Percentiles rank a stretch among this genome's conserved stretches.
Conservation (phyloP, 768 basidiomycete genomes). For the Gelatoporia subvermispora region DNA sequence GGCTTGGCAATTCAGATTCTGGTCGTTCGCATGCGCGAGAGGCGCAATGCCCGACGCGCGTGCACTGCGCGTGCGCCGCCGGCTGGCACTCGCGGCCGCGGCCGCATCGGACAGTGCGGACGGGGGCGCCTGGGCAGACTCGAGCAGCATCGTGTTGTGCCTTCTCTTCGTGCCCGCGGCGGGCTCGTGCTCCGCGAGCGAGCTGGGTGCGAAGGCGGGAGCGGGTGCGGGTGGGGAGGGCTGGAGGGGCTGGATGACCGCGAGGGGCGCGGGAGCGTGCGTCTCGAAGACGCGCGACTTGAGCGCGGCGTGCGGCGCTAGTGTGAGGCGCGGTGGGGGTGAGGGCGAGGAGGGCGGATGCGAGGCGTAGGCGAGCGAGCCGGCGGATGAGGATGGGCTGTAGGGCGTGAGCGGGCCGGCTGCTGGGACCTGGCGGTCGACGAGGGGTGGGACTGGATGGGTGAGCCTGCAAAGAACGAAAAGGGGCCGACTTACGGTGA, state of each 20-base stretch:
- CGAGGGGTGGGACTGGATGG: not conserved
- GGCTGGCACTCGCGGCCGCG: constrained; percentile 34
- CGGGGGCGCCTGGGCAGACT: constrained; percentile 37
- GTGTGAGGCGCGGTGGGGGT: constrained; percentile 10
- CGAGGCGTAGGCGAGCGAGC: constrained; percentile 8
- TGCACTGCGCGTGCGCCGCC: constrained; percentile 54
- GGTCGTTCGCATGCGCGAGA: constrained; percentile 30
- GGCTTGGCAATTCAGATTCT: constrained; percentile 21
- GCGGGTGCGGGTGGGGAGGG: constrained; percentile 1
- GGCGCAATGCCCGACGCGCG: constrained; percentile 30
- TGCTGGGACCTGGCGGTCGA: constrained; percentile 25
- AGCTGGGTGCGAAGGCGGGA: constrained; percentile 12
- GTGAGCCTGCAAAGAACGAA: too few relatives aligned
- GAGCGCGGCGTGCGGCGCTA: constrained; percentile 17
- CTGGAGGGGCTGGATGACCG: constrained; percentile 4
- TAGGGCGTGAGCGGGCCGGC: constrained; percentile 22
- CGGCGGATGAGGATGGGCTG: constrained; percentile 22
- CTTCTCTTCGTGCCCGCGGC: constrained; percentile 66
- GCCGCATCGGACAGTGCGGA: constrained; percentile 29
- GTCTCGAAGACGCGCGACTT: constrained; percentile 27
- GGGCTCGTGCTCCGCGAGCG: constrained; percentile 28
- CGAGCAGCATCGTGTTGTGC: constrained; percentile 74
- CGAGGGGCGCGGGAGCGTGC: constrained; percentile 24
- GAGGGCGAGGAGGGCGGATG: constrained; percentile 11
- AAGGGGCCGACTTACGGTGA: too few relatives aligned